These are phyloP conservation scores for Neospora caninum DNA, from an alignment of 169 alveolate genomes.

Conservation along the genomic window DNA sequence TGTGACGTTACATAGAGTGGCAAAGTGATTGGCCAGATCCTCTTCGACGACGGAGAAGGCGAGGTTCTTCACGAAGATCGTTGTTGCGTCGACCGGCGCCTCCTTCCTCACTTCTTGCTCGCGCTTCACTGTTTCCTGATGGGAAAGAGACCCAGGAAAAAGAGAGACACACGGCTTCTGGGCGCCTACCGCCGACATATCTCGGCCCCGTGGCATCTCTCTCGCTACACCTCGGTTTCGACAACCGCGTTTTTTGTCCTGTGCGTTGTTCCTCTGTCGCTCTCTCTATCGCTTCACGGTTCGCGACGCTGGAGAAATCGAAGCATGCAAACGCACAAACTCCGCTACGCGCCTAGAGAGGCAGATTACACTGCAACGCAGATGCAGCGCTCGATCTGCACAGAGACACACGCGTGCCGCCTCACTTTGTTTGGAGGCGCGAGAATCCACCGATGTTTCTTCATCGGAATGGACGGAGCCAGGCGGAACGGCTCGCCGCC, in stretches of 20 bases:
- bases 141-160: background rate
- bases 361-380: too few relatives aligned
- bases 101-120: background rate
- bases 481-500: slow-evolving; percentile 37
- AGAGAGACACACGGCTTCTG: background rate
- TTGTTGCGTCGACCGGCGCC: slow-evolving; percentile 7
- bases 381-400: too few relatives aligned
- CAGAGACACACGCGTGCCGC: too few relatives aligned
- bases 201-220: too few relatives aligned
- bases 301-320: too few relatives aligned
- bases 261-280: too few relatives aligned
- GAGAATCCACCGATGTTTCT: slow-evolving; percentile 36
- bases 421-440: slow-evolving; percentile 66
- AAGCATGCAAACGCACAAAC: too few relatives aligned
- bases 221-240: too few relatives aligned
- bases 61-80: slow-evolving; percentile 45
- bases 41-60: slow-evolving; percentile 35
- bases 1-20: background rate
- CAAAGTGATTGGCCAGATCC: slow-evolving; percentile 8
- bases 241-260: too few relatives aligned
- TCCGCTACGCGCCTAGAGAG: too few relatives aligned
- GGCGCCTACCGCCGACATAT: background rate
- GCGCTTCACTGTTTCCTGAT: background rate
- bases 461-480: slow-evolving; percentile 67
- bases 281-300: too few relatives aligned